A percentile compares a stretch with the other conserved stretches of the same genome.
These are phyloP conservation scores for Salix dunnii DNA, from an alignment of 345 rosid genomes.

Conservation along the genomic window DNA sequence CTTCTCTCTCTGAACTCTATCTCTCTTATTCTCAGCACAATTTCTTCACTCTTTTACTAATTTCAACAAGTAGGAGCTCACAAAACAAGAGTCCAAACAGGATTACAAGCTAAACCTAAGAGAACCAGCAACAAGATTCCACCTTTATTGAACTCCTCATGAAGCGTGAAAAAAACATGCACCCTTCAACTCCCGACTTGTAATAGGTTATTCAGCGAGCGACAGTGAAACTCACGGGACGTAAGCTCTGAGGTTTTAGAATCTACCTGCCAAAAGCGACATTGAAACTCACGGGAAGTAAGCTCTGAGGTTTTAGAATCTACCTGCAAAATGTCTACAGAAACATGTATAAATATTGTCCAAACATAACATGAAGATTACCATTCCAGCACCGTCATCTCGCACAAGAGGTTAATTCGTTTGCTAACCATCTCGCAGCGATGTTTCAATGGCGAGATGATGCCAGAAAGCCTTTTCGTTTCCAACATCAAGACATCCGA, in stretches of 20 bases:
- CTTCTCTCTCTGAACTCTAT: no score
- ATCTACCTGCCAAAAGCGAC: not conserved
- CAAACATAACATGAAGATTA: not conserved
- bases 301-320: no score
- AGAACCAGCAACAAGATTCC: not conserved
- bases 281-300: no score
- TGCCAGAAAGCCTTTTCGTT: not conserved
- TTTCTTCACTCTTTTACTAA: no score
- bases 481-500: not conserved
- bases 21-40: no score
- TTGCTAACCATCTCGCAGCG: not conserved
- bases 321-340: no score
- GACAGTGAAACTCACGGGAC: not conserved
- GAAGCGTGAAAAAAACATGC: not conserved
- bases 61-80: no score
- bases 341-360: no score
- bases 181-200: not conserved
- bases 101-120: no score
- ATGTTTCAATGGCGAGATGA: not conserved
- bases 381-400: not conserved
- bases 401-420: not conserved
- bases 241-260: not conserved
- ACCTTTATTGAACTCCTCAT: not conserved
- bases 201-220: not conserved
- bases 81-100: no score